These are phyloP conservation scores for Rhodotorula sp. DNA, from an alignment of 1,284 basidiomycete species.

Conservation along the genomic window DNA sequence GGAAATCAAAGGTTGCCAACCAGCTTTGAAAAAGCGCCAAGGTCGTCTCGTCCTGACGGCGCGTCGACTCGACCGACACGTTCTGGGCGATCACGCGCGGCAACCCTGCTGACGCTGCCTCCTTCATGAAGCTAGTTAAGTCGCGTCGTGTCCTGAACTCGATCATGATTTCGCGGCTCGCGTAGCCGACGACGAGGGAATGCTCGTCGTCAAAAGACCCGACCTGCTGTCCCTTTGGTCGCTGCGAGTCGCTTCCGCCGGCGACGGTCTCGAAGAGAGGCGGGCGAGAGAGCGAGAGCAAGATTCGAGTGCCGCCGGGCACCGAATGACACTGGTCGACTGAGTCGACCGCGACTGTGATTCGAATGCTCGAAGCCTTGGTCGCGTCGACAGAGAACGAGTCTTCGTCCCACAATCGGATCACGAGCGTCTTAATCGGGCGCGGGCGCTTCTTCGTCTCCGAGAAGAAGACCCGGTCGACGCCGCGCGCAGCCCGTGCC, in stretches of 20 bases:
- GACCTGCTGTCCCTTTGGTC: not conserved
- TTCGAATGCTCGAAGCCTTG: not conserved
- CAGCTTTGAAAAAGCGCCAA: constrained; percentile 9
- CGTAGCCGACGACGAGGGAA: constrained; percentile 3
- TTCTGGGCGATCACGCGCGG: constrained; percentile 5
- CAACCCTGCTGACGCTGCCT: not conserved
- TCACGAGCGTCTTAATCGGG: not conserved
- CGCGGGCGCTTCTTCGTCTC: not conserved
- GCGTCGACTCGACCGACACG: not conserved
- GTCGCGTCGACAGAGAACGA: not conserved
- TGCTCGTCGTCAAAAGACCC: constrained; percentile 6
- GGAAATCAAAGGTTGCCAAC: constrained; percentile 7
- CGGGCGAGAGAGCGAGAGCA: constrained; percentile 12
- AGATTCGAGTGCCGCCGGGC: not conserved
- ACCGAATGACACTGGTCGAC: not conserved
- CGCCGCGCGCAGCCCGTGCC: not conserved
- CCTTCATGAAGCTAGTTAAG: not conserved
- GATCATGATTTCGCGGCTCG: constrained; percentile 2
- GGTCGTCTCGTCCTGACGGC: not conserved
- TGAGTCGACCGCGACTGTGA: not conserved
- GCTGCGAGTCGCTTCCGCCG: not conserved
- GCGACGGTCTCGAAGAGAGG: constrained; percentile 8
- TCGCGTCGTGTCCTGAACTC: constrained; percentile 5
- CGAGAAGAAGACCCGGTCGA: not conserved
- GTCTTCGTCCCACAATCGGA: constrained; percentile 6